These are phyloP conservation scores for Myxozyma neotropica DNA, from an alignment of 805 yeast species.

Conservation along the genomic window DNA sequence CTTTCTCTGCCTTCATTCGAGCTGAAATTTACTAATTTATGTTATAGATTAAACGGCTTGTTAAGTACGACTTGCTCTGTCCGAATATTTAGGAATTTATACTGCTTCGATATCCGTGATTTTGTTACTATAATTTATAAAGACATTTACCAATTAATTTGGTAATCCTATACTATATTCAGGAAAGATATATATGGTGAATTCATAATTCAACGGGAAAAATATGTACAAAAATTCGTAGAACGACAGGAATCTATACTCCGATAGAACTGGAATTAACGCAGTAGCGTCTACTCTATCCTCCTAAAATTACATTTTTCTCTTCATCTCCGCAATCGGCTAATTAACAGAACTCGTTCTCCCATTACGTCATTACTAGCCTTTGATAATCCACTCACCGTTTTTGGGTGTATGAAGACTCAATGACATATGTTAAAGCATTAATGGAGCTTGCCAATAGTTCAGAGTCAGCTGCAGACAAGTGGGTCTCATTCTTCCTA, in stretches of 20 bases:
- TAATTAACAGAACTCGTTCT: no score
- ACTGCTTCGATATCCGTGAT: background rate
- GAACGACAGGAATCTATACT: no score
- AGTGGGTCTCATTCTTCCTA: background rate
- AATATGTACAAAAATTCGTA: no score
- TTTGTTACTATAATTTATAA: no score
- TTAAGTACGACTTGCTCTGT: conserved; percentile 65
- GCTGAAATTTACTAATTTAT: conserved; percentile 8
- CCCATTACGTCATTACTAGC: no score
- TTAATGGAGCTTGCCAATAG: conserved; percentile 1
- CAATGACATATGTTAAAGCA: conserved; percentile 16
- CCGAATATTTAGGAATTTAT: conserved; percentile 51
- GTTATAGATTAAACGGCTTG: conserved; percentile 47
- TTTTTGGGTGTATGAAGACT: conserved; percentile 3
- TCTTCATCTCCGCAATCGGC: background rate
- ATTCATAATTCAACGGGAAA: no score
- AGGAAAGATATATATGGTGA: no score
- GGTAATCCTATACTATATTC: no score
- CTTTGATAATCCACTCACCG: no score
- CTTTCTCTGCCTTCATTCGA: no score
- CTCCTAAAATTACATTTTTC: background rate
- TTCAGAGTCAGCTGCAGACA: background rate
- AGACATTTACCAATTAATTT: no score
- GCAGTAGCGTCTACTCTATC: background rate
- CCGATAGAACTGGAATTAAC: no score